Evolutionary conservation across 1,139 yeast species (phyloP).

Genomic region (Diutina catenulata): DNA sequence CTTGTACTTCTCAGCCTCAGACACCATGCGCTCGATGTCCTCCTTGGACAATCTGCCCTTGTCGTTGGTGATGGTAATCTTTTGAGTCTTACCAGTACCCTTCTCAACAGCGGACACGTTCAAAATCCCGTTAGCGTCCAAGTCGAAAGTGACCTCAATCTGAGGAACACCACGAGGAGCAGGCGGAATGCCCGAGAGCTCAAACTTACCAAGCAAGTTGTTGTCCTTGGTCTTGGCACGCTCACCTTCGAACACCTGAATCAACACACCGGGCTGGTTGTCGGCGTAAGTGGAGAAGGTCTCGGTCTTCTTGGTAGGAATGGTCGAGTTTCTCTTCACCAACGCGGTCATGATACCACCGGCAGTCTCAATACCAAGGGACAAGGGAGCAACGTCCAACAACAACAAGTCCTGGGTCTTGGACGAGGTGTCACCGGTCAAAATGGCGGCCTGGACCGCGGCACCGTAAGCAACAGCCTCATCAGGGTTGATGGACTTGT

Average conservation of each 20-base stretch:
- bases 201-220: conserved; percentile 6
- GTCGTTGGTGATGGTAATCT: conserved; percentile 91
- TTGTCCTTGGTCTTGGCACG: conserved; percentile 6
- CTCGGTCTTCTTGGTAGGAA: conserved; percentile 6
- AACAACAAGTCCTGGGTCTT: conserved; percentile 9
- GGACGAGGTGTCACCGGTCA: conserved; percentile 48
- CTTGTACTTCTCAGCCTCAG: conserved; percentile 86
- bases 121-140: conserved; percentile 6
- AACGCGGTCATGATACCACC: conserved; percentile 6
- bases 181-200: conserved; percentile 6
- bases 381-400: conserved; percentile 6
- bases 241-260: conserved; percentile 6
- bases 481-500: conserved; percentile 94
- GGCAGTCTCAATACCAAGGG: conserved; percentile 6
- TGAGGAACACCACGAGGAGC: conserved; percentile 6
- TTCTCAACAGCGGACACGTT: conserved; percentile 6
- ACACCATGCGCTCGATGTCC: conserved; percentile 89
- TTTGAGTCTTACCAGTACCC: conserved; percentile 38
- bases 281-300: conserved; percentile 6
- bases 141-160: conserved; percentile 6
- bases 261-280: conserved; percentile 6
- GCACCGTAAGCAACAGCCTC: conserved; percentile 48
- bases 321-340: conserved; percentile 6
- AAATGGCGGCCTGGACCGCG: conserved; percentile 81
- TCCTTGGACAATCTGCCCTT: conserved; percentile 93